These are phyloP conservation scores for Claviceps humidiphila DNA, from an alignment of 2,329 filamentous ascomycete genomes.

Conservation along the genomic window DNA sequence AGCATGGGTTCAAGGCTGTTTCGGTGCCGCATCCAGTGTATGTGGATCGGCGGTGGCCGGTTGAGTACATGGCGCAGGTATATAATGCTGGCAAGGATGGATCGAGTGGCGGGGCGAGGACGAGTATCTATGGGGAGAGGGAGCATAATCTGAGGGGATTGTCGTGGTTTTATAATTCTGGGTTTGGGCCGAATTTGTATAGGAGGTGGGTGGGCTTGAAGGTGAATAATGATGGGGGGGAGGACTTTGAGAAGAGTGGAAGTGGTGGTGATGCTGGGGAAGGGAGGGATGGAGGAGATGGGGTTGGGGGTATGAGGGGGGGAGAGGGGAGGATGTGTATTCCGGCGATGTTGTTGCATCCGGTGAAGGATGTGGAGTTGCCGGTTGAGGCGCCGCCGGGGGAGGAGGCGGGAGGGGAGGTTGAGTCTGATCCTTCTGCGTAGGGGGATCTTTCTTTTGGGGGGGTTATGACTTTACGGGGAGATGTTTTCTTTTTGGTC, in stretches of 20 bases:
- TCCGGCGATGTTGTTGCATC: conserved; percentile 79
- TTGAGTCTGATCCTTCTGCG: conserved; percentile 33
- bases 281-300: conserved; percentile 29
- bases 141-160: conserved; percentile 82
- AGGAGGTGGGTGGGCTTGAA: conserved; percentile 73
- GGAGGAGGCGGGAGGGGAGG: conserved; percentile 26
- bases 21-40: conserved; percentile 83
- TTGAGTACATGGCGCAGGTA: conserved; percentile 59
- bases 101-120: conserved; percentile 57
- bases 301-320: conserved; percentile 41
- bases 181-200: conserved; percentile 72
- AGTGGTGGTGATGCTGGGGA: conserved; percentile 19
- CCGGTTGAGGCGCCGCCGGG: conserved; percentile 45
- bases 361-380: conserved; percentile 63
- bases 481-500: conserved; percentile 9
- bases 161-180: conserved; percentile 84
- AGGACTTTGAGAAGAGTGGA: conserved; percentile 54
- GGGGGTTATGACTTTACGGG: too few species aligned
- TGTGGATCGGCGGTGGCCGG: conserved; percentile 77
- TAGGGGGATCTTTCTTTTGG: conserved; percentile 5
- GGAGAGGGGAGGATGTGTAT: conserved; percentile 82
- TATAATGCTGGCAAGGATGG: conserved; percentile 72
- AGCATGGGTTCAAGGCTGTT: conserved; percentile 87
- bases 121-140: conserved; percentile 65
- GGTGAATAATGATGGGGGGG: conserved; percentile 66